A percentile compares a stretch with the other conserved stretches of the same genome.
These are phyloP conservation scores for Sarcodon aspratus DNA, from an alignment of 768 basidiomycete genomes.

Conservation along the genomic window DNA sequence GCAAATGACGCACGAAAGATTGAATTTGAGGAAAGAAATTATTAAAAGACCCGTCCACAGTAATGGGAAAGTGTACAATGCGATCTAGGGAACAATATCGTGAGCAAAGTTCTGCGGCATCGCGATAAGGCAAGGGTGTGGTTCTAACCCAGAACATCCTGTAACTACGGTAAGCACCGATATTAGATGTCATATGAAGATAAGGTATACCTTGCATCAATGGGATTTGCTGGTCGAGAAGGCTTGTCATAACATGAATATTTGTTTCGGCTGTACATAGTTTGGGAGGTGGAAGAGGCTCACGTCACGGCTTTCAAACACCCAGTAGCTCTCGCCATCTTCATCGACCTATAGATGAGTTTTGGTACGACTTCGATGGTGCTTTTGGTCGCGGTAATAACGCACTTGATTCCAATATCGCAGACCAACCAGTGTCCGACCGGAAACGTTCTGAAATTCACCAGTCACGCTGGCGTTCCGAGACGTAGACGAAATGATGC, in stretches of 20 bases:
- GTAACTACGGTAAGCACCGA: slow-evolving; percentile 5
- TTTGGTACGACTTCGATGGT: slow-evolving; percentile 14
- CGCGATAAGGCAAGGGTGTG: too few relatives aligned
- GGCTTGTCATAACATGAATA: slow-evolving; percentile 35
- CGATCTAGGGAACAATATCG: slow-evolving; percentile 39
- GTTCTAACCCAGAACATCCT: slow-evolving; percentile 85
- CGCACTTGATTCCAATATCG: slow-evolving; percentile 93
- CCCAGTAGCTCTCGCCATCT: slow-evolving; percentile 94
- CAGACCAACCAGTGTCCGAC: slow-evolving; percentile 86
- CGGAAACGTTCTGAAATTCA: slow-evolving; percentile 71
- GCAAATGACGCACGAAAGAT: slow-evolving; percentile 54
- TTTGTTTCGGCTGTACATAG: not conserved
- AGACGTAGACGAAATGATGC: not conserved
- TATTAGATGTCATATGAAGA: slow-evolving; percentile 1
- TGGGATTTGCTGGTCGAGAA: slow-evolving; percentile 75
- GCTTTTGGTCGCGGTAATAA: not conserved
- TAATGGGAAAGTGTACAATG: slow-evolving; percentile 80
- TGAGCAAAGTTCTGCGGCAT: not conserved
- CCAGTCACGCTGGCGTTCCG: not conserved
- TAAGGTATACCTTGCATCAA: slow-evolving; percentile 67
- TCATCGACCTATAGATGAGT: slow-evolving; percentile 64
- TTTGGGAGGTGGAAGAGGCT: slow-evolving; percentile 16
- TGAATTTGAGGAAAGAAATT: slow-evolving; percentile 83
- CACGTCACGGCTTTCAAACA: slow-evolving; percentile 95
- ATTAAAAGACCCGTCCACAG: slow-evolving; percentile 84